A percentile compares a stretch with the other conserved stretches of the same genome.
These are phyloP conservation scores for Boletellus dicymbophilus DNA, from an alignment of 1,284 basidiomycete species.

Conservation along the genomic window DNA sequence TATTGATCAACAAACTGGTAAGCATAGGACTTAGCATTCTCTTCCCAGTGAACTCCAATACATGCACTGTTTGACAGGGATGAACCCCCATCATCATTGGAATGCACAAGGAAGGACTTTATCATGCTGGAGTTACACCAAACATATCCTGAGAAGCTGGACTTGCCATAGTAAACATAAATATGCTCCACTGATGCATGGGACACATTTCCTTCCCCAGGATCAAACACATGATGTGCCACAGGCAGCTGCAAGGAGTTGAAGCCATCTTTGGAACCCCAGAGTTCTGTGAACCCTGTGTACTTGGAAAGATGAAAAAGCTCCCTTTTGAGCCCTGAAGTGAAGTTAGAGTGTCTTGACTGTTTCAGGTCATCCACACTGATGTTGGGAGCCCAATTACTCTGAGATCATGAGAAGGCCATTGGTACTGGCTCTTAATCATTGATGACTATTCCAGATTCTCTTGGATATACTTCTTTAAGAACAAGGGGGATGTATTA, in stretches of 20 bases:
- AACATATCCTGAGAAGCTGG: neutral
- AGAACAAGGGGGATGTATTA: conserved; percentile 22
- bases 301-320: conserved; percentile 27
- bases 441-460: conserved; percentile 30
- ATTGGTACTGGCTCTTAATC: conserved; percentile 34
- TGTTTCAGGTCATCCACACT: conserved; percentile 31
- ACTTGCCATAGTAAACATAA: conserved; percentile 5
- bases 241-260: conserved; percentile 13
- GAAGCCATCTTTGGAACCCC: conserved; percentile 3
- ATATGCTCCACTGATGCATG: conserved; percentile 22
- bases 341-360: neutral
- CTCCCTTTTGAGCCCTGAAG: conserved; percentile 21
- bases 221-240: conserved; percentile 20
- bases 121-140: conserved; percentile 14
- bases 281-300: conserved; percentile 20
- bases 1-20: neutral
- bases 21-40: neutral
- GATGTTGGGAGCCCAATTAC: conserved; percentile 35
- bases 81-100: neutral
- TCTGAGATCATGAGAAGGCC: conserved; percentile 16
- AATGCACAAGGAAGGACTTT: neutral
- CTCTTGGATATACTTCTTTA: conserved; percentile 25
- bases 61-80: neutral
- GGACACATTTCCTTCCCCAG: conserved; percentile 16
- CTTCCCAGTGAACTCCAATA: neutral